Conservation (phyloP, 2,329 filamentous ascomycete species). For the Aureobasidium subglaciale region DNA sequence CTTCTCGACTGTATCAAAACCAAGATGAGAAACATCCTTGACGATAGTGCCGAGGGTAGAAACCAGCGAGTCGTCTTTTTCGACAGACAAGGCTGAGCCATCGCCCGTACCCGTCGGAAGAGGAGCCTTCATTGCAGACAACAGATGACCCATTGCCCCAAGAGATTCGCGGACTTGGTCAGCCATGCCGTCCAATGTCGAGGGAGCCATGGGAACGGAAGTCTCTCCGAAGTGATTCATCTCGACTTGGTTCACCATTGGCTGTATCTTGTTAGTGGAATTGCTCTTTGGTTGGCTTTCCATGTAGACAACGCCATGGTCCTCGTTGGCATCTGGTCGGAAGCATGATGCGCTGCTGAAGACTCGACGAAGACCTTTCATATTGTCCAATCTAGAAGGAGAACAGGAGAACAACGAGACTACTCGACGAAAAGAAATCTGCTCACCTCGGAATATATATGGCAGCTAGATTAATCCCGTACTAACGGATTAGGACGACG, state of each 20-base stretch:
- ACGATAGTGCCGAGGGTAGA: constrained; percentile 18
- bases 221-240: constrained; percentile 12
- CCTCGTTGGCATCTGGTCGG: not conserved
- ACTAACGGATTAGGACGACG: not conserved
- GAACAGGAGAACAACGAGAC: not conserved
- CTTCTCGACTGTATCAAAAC: constrained; percentile 31
- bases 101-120: constrained; percentile 37
- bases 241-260: constrained; percentile 12
- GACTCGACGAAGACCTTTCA: constrained; percentile 11
- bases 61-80: constrained; percentile 17
- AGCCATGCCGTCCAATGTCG: constrained; percentile 22
- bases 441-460: constrained; percentile 4
- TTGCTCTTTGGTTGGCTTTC: not conserved
- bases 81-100: constrained; percentile 33
- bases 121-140: constrained; percentile 27
- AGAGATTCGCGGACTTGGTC: constrained; percentile 22
- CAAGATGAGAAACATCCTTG: constrained; percentile 28
- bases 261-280: constrained; percentile 7
- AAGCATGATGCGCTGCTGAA: constrained; percentile 10
- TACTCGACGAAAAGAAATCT: not conserved
- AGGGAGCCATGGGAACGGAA: constrained; percentile 17
- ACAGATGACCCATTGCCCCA: constrained; percentile 23
- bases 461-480: not conserved
- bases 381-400: not conserved
- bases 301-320: not conserved